These are phyloP conservation scores for Dactylella cylindrospora DNA, from an alignment of 2,329 filamentous ascomycete species.

Conservation along the genomic window DNA sequence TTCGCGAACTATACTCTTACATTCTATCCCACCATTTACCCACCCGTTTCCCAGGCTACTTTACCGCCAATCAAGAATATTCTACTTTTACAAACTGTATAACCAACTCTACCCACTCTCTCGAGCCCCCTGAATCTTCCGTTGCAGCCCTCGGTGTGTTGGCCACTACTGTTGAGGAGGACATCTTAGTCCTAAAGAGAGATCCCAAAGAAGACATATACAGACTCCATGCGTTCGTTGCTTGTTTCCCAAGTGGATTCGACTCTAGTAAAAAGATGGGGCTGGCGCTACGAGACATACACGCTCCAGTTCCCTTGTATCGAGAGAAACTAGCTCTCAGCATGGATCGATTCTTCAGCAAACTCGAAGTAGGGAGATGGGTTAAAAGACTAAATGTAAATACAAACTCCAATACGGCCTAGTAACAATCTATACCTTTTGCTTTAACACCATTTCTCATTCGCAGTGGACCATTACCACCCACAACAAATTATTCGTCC, in stretches of 20 bases:
- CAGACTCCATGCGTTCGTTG: constrained; percentile 55
- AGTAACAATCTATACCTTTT: background rate
- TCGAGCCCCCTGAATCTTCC: constrained; percentile 30
- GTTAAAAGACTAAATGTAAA: constrained; percentile 59
- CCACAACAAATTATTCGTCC: constrained; percentile 52
- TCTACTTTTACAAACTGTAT: constrained; percentile 53
- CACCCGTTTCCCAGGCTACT: constrained; percentile 57
- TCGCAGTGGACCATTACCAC: constrained; percentile 58
- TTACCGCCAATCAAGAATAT: constrained; percentile 51
- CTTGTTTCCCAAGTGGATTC: constrained; percentile 60
- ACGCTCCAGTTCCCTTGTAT: constrained; percentile 59
- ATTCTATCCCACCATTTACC: constrained; percentile 58
- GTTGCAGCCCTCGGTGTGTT: constrained; percentile 53
- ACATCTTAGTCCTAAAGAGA: constrained; percentile 56
- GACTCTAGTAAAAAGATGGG: constrained; percentile 59
- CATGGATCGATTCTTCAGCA: constrained; percentile 60
- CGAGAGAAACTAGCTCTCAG: constrained; percentile 58
- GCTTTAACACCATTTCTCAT: constrained; percentile 4
- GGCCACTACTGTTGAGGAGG: constrained; percentile 60
- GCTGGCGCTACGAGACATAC: constrained; percentile 57
- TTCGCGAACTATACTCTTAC: constrained; percentile 58
- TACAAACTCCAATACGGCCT: background rate
- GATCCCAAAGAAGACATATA: constrained; percentile 43
- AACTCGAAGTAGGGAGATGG: constrained; percentile 56
- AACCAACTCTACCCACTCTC: constrained; percentile 49